A percentile compares a stretch with the other conserved stretches of the same genome.
Evolutionary conservation across 2,329 filamentous ascomycete species (phyloP).

Genomic region (Trichoderma endophyticum): DNA sequence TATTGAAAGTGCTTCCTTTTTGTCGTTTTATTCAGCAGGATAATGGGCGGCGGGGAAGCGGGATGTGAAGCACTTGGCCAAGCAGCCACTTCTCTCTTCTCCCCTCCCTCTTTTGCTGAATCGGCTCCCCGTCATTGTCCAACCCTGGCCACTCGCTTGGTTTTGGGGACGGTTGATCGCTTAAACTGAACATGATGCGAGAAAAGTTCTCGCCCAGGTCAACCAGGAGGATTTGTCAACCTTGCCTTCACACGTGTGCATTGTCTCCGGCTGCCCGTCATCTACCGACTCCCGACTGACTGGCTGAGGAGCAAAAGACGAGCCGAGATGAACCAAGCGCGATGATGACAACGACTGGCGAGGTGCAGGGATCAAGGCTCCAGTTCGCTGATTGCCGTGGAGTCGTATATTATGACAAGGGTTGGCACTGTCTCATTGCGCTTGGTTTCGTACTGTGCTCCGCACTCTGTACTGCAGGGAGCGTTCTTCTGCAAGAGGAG

Average conservation of each 20-base stretch:
- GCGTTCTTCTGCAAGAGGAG: neutral
- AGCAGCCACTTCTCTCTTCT: neutral
- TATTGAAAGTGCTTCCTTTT: neutral
- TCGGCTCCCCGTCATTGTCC: neutral
- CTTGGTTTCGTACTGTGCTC: neutral
- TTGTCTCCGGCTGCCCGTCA: neutral
- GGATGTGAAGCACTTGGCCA: neutral
- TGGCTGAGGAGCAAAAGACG: neutral
- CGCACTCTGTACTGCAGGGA: neutral
- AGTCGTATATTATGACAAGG: conserved; percentile 3
- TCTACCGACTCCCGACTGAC: neutral
- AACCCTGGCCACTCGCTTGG: neutral
- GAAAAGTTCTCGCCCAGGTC: neutral
- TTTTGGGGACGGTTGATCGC: neutral
- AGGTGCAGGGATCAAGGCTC: conserved; percentile 5
- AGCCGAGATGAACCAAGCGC: conserved; percentile 16
- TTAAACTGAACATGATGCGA: neutral
- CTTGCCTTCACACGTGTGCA: neutral
- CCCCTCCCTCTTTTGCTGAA: neutral
- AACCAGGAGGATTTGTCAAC: neutral
- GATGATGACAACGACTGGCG: conserved; percentile 3
- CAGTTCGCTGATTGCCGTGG: conserved; percentile 15
- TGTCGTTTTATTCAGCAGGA: neutral
- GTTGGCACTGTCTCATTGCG: neutral
- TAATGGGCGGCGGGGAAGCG: neutral